Evolutionary conservation across 805 yeast genomes (phyloP).

Genomic region (Komagataella populi): DNA sequence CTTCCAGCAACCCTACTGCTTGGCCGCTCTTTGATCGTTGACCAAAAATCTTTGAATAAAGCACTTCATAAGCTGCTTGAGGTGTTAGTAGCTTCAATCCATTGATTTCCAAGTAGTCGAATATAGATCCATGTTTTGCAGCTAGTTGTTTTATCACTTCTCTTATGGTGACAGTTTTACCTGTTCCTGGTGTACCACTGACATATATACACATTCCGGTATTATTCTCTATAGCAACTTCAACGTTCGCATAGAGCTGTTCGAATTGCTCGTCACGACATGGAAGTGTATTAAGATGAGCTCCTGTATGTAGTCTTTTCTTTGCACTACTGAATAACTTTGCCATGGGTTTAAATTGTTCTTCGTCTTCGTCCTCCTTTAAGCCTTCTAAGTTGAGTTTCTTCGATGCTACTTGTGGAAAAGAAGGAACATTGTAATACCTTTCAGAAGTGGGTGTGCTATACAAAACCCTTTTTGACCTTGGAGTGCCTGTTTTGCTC

Average conservation of each 20-base stretch:
- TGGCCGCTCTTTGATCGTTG: conserved; percentile 44
- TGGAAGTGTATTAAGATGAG: conserved; percentile 44
- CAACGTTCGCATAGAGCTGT: conserved; percentile 51
- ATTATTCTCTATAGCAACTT: conserved; percentile 53
- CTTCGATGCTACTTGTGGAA: neutral
- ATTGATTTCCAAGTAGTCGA: conserved; percentile 76
- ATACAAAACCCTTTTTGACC: neutral
- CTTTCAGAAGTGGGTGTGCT: neutral
- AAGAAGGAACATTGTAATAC: neutral
- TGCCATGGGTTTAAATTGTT: conserved; percentile 8
- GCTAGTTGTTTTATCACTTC: conserved; percentile 68
- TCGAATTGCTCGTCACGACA: conserved; percentile 80
- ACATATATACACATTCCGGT: conserved; percentile 80
- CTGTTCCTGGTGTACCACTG: conserved; percentile 97
- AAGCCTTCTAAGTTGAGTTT: conserved; percentile 4
- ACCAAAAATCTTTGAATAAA: conserved; percentile 69
- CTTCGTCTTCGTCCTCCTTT: conserved; percentile 3
- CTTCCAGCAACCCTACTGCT: conserved; percentile 57
- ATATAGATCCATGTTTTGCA: conserved; percentile 16
- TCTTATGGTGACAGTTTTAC: conserved; percentile 87
- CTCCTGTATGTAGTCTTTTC: conserved; percentile 21
- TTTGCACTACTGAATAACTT: conserved; percentile 22
- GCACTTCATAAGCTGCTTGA: conserved; percentile 61
- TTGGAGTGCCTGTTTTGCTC: neutral
- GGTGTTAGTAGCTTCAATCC: conserved; percentile 80